phyloP scores from a whole-genome alignment of 129 eudicot species.

The Tagetes patula region DNA sequence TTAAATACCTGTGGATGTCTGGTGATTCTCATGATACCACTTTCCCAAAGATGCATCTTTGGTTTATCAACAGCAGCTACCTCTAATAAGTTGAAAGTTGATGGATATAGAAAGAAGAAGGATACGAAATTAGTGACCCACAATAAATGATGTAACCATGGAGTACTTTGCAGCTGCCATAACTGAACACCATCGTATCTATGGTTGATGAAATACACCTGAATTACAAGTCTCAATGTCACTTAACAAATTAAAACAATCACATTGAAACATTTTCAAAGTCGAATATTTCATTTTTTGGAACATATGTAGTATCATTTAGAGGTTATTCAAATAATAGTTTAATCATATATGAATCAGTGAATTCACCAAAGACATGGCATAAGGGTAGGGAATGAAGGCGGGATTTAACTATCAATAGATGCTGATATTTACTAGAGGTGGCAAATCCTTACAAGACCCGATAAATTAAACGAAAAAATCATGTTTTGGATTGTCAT shows the following conservation, averaged over 20 bases:
- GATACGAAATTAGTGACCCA: conserved; percentile 77
- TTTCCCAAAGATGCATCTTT: conserved; percentile 99
- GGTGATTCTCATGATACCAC: conserved; percentile 98
- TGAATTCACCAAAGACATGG: too few relatives aligned
- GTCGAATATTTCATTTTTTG: background rate
- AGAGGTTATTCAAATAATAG: background rate
- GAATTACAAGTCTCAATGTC: conserved; percentile 26
- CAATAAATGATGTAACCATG: conserved; percentile 66
- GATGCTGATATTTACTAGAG: background rate
- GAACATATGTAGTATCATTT: background rate
- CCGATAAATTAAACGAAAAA: too few relatives aligned
- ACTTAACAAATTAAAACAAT: background rate
- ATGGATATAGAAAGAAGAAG: conserved; percentile 90
- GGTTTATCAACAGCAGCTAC: conserved; percentile 99
- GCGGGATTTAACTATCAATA: background rate
- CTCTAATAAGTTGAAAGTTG: conserved; percentile 91
- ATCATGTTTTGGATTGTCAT: too few relatives aligned
- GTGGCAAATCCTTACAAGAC: too few relatives aligned
- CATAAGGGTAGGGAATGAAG: background rate
- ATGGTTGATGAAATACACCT: conserved; percentile 89
- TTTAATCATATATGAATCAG: background rate
- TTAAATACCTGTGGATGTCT: conserved; percentile 94
- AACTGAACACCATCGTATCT: conserved; percentile 93
- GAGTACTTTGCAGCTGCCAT: conserved; percentile 86
- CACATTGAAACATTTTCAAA: background rate